These are phyloP conservation scores for Verbascum thapsus DNA, from an alignment of 257 asterid species.

Conservation along the genomic window DNA sequence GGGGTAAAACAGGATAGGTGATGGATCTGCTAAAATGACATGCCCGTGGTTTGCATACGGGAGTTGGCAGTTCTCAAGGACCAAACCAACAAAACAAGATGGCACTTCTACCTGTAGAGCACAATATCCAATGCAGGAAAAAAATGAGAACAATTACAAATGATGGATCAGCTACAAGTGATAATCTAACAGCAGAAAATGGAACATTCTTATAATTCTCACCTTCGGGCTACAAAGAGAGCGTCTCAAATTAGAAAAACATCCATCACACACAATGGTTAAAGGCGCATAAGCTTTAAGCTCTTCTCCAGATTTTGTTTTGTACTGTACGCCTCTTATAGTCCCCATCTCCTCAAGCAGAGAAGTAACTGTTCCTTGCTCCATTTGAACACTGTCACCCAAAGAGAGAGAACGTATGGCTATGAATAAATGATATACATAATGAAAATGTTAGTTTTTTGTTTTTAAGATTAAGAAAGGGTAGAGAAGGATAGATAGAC, in stretches of 20 bases:
- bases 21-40: slow-evolving; percentile 52
- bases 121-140: neutral
- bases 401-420: neutral
- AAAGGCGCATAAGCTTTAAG: slow-evolving; percentile 42
- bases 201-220: neutral
- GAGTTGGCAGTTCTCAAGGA: slow-evolving; percentile 44
- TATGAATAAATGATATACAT: neutral
- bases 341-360: slow-evolving; percentile 45
- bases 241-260: slow-evolving; percentile 49
- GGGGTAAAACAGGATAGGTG: slow-evolving; percentile 53
- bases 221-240: slow-evolving; percentile 47
- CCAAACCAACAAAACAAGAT: slow-evolving; percentile 50
- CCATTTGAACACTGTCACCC: slow-evolving; percentile 30
- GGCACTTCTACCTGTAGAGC: slow-evolving; percentile 40
- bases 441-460: neutral
- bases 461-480: neutral
- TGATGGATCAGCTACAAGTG: too few species aligned
- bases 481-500: slow-evolving; percentile 3
- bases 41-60: slow-evolving; percentile 46
- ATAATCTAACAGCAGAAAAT: neutral
- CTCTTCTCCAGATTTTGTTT: slow-evolving; percentile 38
- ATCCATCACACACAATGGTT: slow-evolving; percentile 48
- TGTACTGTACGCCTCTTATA: slow-evolving; percentile 44
- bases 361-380: slow-evolving; percentile 47
- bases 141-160: too few species aligned